phyloP scores from a whole-genome alignment of 1,139 yeast species.

The Hansenula sp. region DNA sequence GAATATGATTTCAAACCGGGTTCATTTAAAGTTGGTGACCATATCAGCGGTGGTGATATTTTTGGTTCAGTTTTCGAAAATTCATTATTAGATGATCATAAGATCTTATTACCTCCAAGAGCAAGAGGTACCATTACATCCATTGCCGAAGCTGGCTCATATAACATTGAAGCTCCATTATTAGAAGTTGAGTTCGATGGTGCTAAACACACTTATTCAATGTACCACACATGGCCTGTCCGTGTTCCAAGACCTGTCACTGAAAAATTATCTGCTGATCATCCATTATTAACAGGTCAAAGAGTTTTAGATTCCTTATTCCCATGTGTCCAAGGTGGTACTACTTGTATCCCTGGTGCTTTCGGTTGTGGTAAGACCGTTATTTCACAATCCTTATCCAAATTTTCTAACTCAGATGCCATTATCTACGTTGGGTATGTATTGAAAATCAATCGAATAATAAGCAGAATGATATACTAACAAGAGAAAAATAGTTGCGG shows the following conservation, averaged over 20 bases:
- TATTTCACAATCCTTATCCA: slow-evolving; percentile 94
- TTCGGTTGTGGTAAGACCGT: slow-evolving; percentile 99
- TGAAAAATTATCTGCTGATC: slow-evolving; percentile 86
- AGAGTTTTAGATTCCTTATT: slow-evolving; percentile 96
- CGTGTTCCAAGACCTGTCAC: slow-evolving; percentile 99
- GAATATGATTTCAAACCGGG: slow-evolving; percentile 88
- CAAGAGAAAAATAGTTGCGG: slow-evolving; percentile 38
- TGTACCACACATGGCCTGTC: slow-evolving; percentile 99
- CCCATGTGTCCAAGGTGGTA: slow-evolving; percentile 99
- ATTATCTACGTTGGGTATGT: slow-evolving; percentile 86
- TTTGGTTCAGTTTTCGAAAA: slow-evolving; percentile 93
- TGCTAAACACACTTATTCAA: slow-evolving; percentile 70
- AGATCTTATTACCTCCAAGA: slow-evolving; percentile 93
- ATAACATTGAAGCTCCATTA: slow-evolving; percentile 83
- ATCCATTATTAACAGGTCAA: slow-evolving; percentile 96
- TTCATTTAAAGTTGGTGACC: slow-evolving; percentile 84
- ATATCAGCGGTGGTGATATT: slow-evolving; percentile 96
- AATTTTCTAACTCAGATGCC: slow-evolving; percentile 94
- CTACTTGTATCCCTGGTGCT: slow-evolving; percentile 99
- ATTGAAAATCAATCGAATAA: no score
- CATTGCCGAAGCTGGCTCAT: slow-evolving; percentile 86
- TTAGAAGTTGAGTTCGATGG: slow-evolving; percentile 96
- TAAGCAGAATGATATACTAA: no score
- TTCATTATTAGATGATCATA: slow-evolving; percentile 87
- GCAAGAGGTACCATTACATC: slow-evolving; percentile 96